Conservation (phyloP, 2,329 filamentous ascomycete species). For the Tympanopsis confertula region DNA sequence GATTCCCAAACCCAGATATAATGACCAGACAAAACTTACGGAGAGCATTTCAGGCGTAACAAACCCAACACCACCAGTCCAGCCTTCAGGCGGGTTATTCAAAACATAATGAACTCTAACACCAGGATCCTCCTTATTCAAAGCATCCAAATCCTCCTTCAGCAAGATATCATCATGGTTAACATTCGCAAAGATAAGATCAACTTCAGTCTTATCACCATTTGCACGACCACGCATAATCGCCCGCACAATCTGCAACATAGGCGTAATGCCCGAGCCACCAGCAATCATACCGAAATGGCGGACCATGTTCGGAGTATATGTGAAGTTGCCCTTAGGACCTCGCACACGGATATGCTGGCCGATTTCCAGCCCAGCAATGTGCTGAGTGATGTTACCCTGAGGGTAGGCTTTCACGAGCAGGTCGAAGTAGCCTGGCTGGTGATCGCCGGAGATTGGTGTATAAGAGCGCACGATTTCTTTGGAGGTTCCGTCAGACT, state of each 20-base stretch:
- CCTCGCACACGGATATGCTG: conserved; percentile 39
- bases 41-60: conserved; percentile 37
- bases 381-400: conserved; percentile 36
- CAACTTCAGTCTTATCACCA: conserved; percentile 42
- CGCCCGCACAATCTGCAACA: conserved; percentile 51
- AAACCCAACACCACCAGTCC: conserved; percentile 35
- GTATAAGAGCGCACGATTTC: conserved; percentile 40
- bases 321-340: conserved; percentile 44
- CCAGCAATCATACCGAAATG: conserved; percentile 43
- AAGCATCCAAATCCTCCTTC: conserved; percentile 39
- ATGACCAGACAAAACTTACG: too few relatives aligned
- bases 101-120: conserved; percentile 44
- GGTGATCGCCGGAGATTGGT: conserved; percentile 35
- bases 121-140: conserved; percentile 37
- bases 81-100: conserved; percentile 29
- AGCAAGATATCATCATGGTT: conserved; percentile 48
- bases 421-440: conserved; percentile 35
- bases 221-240: conserved; percentile 46
- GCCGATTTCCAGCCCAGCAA: conserved; percentile 31
- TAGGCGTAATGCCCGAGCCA: conserved; percentile 39
- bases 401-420: conserved; percentile 38
- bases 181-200: conserved; percentile 46
- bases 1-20: too few relatives aligned
- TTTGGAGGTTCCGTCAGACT: too few relatives aligned
- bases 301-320: conserved; percentile 26